These are phyloP conservation scores for Lentinula lateritia DNA, from an alignment of 768 basidiomycete genomes.

Conservation along the genomic window DNA sequence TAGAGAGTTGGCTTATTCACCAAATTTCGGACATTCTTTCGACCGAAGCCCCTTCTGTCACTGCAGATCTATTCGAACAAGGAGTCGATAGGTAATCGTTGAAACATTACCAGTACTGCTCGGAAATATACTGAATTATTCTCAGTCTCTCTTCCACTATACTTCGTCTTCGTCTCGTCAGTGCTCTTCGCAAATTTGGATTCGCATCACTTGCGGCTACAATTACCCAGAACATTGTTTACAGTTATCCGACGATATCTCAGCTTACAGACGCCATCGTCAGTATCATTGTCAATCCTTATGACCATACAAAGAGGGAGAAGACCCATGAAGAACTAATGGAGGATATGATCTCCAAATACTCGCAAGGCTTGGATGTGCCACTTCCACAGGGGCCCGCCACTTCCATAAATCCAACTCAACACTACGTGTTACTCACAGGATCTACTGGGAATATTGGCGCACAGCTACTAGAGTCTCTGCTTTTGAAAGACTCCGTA, in stretches of 20 bases:
- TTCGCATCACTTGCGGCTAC: slow-evolving; percentile 2
- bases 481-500: slow-evolving; percentile 20
- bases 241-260: slow-evolving; percentile 20
- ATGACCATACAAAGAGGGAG: background rate
- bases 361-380: background rate
- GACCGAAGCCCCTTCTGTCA: slow-evolving; percentile 1
- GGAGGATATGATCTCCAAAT: slow-evolving; percentile 31
- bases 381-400: background rate
- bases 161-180: slow-evolving; percentile 29
- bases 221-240: slow-evolving; percentile 18
- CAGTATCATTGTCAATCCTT: background rate
- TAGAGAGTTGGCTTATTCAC: slow-evolving; percentile 13
- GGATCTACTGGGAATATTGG: slow-evolving; percentile 37
- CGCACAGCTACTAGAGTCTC: slow-evolving; percentile 24
- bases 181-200: slow-evolving; percentile 20
- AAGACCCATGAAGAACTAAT: slow-evolving; percentile 17
- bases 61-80: slow-evolving; percentile 22
- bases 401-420: background rate
- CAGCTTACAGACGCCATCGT: slow-evolving; percentile 17
- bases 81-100: slow-evolving; percentile 19
- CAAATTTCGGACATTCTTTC: slow-evolving; percentile 20
- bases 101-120: background rate
- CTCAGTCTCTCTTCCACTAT: slow-evolving; percentile 16
- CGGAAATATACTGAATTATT: background rate
- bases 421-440: slow-evolving; percentile 26